Evolutionary conservation across 257 asterid genomes (phyloP), one percentile per base, ranked within the genome.

Genomic region (Leonotis leonurus): DNA sequence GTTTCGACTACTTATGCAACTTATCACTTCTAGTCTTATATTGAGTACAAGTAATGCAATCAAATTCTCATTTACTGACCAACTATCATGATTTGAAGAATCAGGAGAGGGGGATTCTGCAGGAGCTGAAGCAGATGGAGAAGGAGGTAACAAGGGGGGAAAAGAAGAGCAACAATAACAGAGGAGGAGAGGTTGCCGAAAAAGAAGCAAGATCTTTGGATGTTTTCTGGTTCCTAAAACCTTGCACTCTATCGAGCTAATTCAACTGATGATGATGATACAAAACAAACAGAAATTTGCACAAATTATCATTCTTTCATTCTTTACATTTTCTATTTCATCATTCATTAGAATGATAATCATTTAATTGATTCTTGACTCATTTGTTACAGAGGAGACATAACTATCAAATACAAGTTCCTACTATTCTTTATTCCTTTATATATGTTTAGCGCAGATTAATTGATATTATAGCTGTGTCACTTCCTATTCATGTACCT

Each of bases 171-270:
- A 70, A 26, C 70, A 62, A 51, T 57, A 37, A 75, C 46, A 72
- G 76, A 46, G 40, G 78, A 51, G 74, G 73, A 45, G 79, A 64
- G 33, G 45, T 22, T 32, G 76, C 75, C 25, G 95, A 86, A 52
- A 82, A 79, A 50, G 97, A 86, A 73, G 85, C 82, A 69, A 83
- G 80, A 80, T 71, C 86, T 56, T 70, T 93, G 80, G 96, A 90
- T 77, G 97, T 81, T 21, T 87, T 93, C 78, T 93, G 99, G 96
- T 89, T 93, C 83, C 75, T 93, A 52, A 93, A 90, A 77, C 99
- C 97, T 61, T 93, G 97, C 89, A 76, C 94, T 24, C 88, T 87
- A 69, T 80, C 92, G 37, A 80, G 78, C 65, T 82, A 73, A 70
- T 46, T 26, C 22, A 49, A 33, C 20, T 46, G 20, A 22, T 22